Conservation (phyloP, 495 filamentous ascomycete genomes). For the Neurospora hispaniola region DNA sequence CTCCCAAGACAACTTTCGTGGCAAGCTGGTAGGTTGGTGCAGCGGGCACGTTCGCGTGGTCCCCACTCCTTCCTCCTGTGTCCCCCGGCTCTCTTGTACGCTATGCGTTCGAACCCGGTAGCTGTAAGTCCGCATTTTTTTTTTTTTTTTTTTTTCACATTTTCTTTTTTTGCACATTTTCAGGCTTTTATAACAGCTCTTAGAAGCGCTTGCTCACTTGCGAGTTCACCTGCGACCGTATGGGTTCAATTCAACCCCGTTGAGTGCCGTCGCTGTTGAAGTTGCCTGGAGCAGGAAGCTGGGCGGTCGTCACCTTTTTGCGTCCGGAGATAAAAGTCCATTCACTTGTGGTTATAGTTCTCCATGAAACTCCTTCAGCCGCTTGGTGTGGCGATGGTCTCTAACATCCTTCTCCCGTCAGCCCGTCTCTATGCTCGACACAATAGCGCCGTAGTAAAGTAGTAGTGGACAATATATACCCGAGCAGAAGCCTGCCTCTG, state of each 20-base stretch:
- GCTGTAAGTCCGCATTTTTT: background rate
- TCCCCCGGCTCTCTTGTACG: background rate
- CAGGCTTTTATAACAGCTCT: no score
- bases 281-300: background rate
- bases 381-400: background rate
- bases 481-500: no score
- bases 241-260: background rate
- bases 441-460: no score
- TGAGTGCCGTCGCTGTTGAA: background rate
- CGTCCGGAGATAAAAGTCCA: background rate
- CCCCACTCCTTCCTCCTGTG: background rate
- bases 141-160: background rate
- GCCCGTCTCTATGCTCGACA: background rate
- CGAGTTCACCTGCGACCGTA: background rate
- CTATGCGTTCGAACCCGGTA: background rate
- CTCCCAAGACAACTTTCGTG: background rate
- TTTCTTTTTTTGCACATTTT: background rate
- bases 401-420: background rate
- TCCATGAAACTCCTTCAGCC: background rate
- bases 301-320: background rate
- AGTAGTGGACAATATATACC: no score
- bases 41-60: background rate
- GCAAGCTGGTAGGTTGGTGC: background rate
- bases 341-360: background rate
- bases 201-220: background rate